Base-by-base conservation (phyloP, 2,329 filamentous ascomycete genomes). In the Exophiala dermatitidis region DNA sequence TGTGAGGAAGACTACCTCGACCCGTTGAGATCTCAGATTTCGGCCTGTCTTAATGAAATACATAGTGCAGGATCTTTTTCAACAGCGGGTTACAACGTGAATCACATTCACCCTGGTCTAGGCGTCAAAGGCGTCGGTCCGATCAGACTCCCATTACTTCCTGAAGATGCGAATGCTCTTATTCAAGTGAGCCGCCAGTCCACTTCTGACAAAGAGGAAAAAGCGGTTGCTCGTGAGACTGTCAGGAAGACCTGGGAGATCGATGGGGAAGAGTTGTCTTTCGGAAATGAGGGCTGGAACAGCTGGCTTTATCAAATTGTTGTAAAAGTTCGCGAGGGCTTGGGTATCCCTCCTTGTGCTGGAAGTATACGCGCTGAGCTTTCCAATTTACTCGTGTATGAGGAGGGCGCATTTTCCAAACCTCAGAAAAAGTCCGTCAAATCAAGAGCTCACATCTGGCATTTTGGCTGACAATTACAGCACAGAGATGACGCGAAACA, bases 341-440 rank as follows among this genome's bases (percentile, higher is more conserved):
- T 58, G 3, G 53, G 53, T 5, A 32, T 56, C 28, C n/a, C 12
- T 50, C 40, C 42, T 19, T 48, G 41, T 65, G 75, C 50, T 44
- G 46, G 48, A 50, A 56, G 33, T 60, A 73, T 43, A 60, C 50
- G 2, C 12, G 70, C 70, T 2, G 65, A 75, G 46, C 61, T 72
- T 1, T 71, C 74, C 61, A 78, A 77, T 54, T 66, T 79, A 64
- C 62, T 77, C 4, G 60, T 79, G 2, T 78, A 78, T 59, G 74
- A 75, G 46, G 68, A 74, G 47, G 76, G 74, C 0, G 73, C 72
- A 4, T 72, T 76, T 65, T 76, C 75, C 62, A 75, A 75, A 58
- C 57, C 71, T 1, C 72, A 76, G 54, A 69, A 69, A 34, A 72
- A 77, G 62, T 55, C 31, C 26, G 34, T 42, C 30, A 6, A 36